Evolutionary conservation across 495 filamentous ascomycete genomes (phyloP).

Genomic region (Annulohypoxylon maeteangense): DNA sequence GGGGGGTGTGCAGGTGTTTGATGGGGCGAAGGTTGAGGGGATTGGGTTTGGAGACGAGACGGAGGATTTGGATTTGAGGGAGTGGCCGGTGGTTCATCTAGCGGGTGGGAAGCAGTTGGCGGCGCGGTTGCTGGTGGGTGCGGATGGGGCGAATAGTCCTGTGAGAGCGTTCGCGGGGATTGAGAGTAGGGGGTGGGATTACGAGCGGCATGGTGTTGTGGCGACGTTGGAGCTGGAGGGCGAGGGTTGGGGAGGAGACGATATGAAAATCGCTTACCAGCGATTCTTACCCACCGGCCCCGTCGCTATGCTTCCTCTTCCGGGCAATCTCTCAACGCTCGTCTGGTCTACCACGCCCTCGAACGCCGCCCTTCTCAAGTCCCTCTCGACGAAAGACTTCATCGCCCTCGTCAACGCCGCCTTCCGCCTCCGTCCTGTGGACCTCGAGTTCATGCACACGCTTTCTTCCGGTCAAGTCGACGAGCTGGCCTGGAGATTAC

Average conservation of each 20-base stretch:
- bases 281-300: constrained; percentile 93
- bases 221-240: constrained; percentile 82
- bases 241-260: constrained; percentile 62
- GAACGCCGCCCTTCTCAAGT: constrained; percentile 83
- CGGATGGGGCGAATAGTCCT: constrained; percentile 94
- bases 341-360: constrained; percentile 92
- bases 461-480: constrained; percentile 69
- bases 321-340: constrained; percentile 80
- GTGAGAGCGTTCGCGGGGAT: constrained; percentile 92
- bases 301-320: constrained; percentile 88
- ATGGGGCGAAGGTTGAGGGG: constrained; percentile 76
- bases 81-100: constrained; percentile 86
- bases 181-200: constrained; percentile 89
- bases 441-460: constrained; percentile 82
- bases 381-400: constrained; percentile 75
- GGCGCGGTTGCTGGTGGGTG: constrained; percentile 88
- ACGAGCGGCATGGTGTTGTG: constrained; percentile 88
- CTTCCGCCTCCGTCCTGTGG: constrained; percentile 81
- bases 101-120: constrained; percentile 69
- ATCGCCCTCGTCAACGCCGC: constrained; percentile 91
- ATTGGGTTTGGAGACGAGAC: constrained; percentile 79
- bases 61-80: constrained; percentile 76
- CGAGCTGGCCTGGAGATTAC: constrained; percentile 83
- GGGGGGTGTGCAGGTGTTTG: constrained; percentile 73
- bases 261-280: constrained; percentile 84